phyloP scores from a whole-genome alignment of 78 protist genomes.

The Guillardia theta region DNA sequence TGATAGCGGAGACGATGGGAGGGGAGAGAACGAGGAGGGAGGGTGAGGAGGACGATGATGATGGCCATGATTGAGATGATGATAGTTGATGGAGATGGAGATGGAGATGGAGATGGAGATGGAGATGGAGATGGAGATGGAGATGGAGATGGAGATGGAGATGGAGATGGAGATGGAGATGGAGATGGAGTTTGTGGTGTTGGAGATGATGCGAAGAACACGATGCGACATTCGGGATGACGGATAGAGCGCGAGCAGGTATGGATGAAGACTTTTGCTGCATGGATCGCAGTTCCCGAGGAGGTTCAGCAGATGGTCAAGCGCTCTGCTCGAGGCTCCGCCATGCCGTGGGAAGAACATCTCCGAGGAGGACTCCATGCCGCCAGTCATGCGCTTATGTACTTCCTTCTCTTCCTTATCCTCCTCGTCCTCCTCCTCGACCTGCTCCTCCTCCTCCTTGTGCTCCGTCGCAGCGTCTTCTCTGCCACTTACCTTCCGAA shows the following conservation, averaged over 20 bases:
- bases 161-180: too few species aligned
- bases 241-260: not conserved
- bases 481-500: not conserved
- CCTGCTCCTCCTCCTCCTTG: not conserved
- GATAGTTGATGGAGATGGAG: too few species aligned
- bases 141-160: too few species aligned
- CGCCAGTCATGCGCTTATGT: not conserved
- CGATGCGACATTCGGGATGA: too few species aligned
- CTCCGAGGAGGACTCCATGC: slow-evolving; percentile 32
- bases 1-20: too few species aligned
- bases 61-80: too few species aligned
- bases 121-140: too few species aligned
- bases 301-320: not conserved
- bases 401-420: not conserved
- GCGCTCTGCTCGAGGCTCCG: not conserved
- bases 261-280: not conserved
- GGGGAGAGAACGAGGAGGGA: too few species aligned
- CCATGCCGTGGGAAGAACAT: not conserved
- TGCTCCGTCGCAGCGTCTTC: not conserved
- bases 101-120: too few species aligned
- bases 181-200: too few species aligned
- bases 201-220: too few species aligned
- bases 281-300: slow-evolving; percentile 7
- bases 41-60: too few species aligned
- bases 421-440: not conserved